Evolutionary conservation across 768 basidiomycete genomes (phyloP).

Genomic region (Scleroderma citrinum): DNA sequence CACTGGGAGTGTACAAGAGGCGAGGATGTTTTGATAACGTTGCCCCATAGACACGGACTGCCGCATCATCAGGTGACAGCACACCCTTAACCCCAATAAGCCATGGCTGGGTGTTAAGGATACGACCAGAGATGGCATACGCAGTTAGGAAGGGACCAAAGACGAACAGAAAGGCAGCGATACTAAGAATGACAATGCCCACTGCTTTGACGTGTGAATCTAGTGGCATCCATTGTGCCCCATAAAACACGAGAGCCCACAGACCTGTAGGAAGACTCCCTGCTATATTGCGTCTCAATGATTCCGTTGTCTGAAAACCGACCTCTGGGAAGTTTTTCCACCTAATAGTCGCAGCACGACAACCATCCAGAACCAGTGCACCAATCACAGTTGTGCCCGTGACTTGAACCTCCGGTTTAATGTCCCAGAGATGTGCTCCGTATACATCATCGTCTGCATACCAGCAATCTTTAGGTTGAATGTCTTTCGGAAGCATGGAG

Average conservation of each 20-base stretch:
- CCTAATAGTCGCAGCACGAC: slow-evolving; percentile 1
- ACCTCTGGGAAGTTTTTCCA: slow-evolving; percentile 10
- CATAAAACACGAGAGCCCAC: slow-evolving; percentile 5
- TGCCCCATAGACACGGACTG: slow-evolving; percentile 12
- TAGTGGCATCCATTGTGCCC: background rate
- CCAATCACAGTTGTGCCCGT: slow-evolving; percentile 2
- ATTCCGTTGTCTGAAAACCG: slow-evolving; percentile 6
- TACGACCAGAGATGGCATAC: slow-evolving; percentile 12
- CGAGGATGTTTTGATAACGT: slow-evolving; percentile 5
- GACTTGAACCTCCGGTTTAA: slow-evolving; percentile 3
- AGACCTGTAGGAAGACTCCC: slow-evolving; percentile 8
- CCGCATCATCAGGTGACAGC: slow-evolving; percentile 5
- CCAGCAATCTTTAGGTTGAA: slow-evolving; percentile 7
- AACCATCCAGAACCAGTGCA: slow-evolving; percentile 6
- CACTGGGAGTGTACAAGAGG: slow-evolving; percentile 11
- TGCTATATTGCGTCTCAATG: slow-evolving; percentile 4
- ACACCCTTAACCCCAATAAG: slow-evolving; percentile 17
- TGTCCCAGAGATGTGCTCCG: slow-evolving; percentile 12
- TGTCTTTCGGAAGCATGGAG: slow-evolving; percentile 9
- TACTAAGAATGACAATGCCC: background rate
- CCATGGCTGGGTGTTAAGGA: slow-evolving; percentile 14
- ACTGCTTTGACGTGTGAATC: background rate
- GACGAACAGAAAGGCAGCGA: slow-evolving; percentile 2
- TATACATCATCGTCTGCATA: slow-evolving; percentile 15
- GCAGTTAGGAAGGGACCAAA: slow-evolving; percentile 4